Conservation (phyloP, 495 filamentous ascomycete species). For the Neurospora terricola region DNA sequence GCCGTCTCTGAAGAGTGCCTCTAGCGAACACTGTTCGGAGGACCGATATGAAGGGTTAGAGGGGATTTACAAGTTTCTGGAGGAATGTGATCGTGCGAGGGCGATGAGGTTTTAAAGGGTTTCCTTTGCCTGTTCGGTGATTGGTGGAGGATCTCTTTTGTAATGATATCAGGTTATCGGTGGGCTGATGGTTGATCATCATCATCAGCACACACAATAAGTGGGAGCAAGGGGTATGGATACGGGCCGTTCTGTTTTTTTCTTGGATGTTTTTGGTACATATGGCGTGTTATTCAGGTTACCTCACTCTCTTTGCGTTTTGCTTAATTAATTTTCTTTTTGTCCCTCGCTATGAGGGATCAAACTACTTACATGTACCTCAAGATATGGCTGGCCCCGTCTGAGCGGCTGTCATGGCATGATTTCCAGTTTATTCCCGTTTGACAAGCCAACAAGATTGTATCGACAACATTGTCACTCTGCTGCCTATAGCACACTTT, state of each 20-base stretch:
- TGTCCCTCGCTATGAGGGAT: not conserved
- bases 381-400: not conserved
- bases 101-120: constrained; percentile 9
- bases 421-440: not conserved
- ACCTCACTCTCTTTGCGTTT: constrained; percentile 2
- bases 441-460: not conserved
- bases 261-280: not conserved
- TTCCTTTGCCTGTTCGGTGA: not conserved
- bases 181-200: not conserved
- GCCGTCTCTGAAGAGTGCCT: constrained; percentile 29
- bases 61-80: constrained; percentile 79
- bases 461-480: not conserved
- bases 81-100: constrained; percentile 65
- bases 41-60: constrained; percentile 69
- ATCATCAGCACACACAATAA: not conserved
- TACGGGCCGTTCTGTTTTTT: not conserved
- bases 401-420: not conserved
- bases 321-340: not conserved
- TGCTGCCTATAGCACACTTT: not conserved
- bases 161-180: not conserved
- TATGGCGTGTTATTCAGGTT: not conserved
- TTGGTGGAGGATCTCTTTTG: not conserved
- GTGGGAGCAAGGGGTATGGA: not conserved
- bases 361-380: constrained; percentile 1
- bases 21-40: constrained; percentile 33